Base-by-base conservation (phyloP, 2,329 filamentous ascomycete species). In the Bipolaris cookei region DNA sequence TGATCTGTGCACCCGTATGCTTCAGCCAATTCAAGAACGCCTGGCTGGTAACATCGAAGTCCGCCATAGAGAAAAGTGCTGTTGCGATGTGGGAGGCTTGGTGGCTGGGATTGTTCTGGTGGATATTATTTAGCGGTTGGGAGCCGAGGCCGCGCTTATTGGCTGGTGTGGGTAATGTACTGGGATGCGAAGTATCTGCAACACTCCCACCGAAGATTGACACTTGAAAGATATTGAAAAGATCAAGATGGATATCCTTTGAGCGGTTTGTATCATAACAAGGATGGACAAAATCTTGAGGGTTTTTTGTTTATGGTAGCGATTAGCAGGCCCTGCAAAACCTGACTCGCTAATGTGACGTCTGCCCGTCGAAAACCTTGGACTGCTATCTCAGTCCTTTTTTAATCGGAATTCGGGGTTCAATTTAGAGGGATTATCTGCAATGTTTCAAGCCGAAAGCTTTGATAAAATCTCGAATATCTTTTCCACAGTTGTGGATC, bases 1-100 rank as follows among this genome's bases (percentile, higher is more conserved):
- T 88, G 61, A 88, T 78, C 32, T 77, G 79, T 46, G 85, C 83
- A 38, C 83, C 82, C 28, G 78, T 77, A 41, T 77, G 76, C 41
- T 76, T 72, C 35, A 90, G 80, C 86, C 87, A 90, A 53, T 77
- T 66, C 59, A 86, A 64, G 66, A 89, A 89, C 8, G 72, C 73
- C 55, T 78, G 76, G 39, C 81, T 84, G 66, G 78, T 77, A 59
- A 71, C 66, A 63, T 81, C 65, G 58, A 78, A 79, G 57, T 68
- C 55, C 16, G 67, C 62, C 73, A 76, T 75, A 35, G 10, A 48
- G 32, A 35, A 30, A 42, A 41, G 54, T 53, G 42, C 50, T 54
- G 48, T 58, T 44, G 50, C 28, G 61, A 62, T 60, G 63, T 58
- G 56, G 58, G 57, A 56, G 42, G 46, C 51, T 45, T 49, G 49